These are phyloP conservation scores for Flaveria sonorensis DNA, from an alignment of 129 eudicot genomes.

Conservation along the genomic window DNA sequence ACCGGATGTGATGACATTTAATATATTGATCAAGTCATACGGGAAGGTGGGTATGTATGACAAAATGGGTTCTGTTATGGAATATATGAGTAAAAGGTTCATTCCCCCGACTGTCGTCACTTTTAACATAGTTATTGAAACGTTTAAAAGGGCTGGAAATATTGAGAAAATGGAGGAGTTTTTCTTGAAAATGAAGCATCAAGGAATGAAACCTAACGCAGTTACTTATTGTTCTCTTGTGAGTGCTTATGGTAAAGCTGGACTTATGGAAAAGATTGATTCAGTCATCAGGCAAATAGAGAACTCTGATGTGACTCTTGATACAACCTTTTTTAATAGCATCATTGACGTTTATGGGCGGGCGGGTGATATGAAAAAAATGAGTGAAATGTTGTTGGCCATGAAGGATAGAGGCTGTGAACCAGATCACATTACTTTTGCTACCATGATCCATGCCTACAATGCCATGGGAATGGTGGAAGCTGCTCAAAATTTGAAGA, in stretches of 20 bases:
- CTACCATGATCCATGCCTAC: constrained; percentile 70
- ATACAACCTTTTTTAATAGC: constrained; percentile 80
- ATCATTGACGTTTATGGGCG: constrained; percentile 66
- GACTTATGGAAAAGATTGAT: constrained; percentile 63
- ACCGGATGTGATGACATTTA: constrained; percentile 74
- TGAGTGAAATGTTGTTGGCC: constrained; percentile 58
- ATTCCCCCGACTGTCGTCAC: constrained; percentile 74
- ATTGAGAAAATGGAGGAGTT: constrained; percentile 71
- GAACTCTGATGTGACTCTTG: constrained; percentile 76
- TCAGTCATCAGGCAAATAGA: constrained; percentile 81
- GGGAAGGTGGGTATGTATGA: constrained; percentile 70
- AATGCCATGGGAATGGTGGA: constrained; percentile 71
- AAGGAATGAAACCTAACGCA: constrained; percentile 85
- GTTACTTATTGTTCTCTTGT: constrained; percentile 81
- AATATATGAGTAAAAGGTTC: constrained; percentile 78
- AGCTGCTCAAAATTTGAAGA: constrained; percentile 65
- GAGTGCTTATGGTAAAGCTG: constrained; percentile 72
- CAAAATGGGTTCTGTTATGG: constrained; percentile 71
- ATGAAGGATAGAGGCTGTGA: constrained; percentile 70
- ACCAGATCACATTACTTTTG: constrained; percentile 76
- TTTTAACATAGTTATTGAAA: constrained; percentile 61
- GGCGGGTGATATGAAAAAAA: constrained; percentile 62
- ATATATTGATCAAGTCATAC: constrained; percentile 74
- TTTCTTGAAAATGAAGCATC: constrained; percentile 83
- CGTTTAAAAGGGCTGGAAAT: constrained; percentile 53